Base-by-base conservation (phyloP, 345 rosid species). In the Barbarea vulgaris region DNA sequence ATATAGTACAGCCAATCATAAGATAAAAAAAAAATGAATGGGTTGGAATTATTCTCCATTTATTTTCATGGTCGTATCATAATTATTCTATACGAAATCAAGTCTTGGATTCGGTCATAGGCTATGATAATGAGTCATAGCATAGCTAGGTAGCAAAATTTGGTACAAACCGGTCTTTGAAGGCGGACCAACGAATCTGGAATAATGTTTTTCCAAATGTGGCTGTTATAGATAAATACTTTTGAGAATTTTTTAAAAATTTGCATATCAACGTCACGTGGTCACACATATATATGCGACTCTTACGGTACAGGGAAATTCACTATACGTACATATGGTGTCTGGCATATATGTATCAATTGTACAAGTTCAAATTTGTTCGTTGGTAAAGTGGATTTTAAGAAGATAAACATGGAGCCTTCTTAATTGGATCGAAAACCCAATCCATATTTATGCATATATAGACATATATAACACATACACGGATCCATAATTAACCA, bases 131-230 rank as follows among this genome's bases (percentile, higher is more conserved):
- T 8, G 34, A 54, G 57, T 74, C 69, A 7, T 66, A 58, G 36
- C 62, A 42, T 63, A 25, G 62, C 33, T 63, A 25, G 62, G 42
- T 63, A 8, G 59, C 57, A 24, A 64, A 33, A 54, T 52, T 61
- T 77, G 60, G 76, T 36, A 34, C 80, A 70, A 46, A 54, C 53
- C 66, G 47, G 64, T 61, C 64, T 55, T 30, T 52, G n/a, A 52
- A 53, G 27, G 10, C 44, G 52, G 59, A 64, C 80, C 79, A 76
- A 25, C 44, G 75, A 77, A 77, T 70, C 66, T 68, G 25, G 34
- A 77, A 70, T 36, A 55, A 54, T 70, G 76, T 70, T 64, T 44
- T 63, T 63, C 52, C 66, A 64, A 55, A 54, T 54, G 48, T 48
- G 70, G 71, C 56, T 62, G 70, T 37, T 22, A 17, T 18, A 42